Evolutionary conservation across 345 rosid genomes (phyloP), one percentile per base, ranked within the genome.

Genomic region (Lepidium aucheri): DNA sequence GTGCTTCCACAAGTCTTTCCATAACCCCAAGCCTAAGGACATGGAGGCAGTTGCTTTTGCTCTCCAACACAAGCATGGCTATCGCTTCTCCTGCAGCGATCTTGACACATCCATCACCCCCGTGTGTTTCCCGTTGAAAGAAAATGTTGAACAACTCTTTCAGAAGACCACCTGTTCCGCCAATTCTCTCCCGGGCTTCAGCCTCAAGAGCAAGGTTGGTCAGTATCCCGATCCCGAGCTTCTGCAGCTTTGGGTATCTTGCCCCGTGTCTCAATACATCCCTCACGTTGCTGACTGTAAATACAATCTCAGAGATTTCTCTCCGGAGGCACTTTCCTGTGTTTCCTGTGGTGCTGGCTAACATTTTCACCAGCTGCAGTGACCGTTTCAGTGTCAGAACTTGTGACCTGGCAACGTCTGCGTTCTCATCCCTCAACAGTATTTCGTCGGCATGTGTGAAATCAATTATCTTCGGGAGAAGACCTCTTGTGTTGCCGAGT

Each of bases 401-500:
- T 57, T 64, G 95, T 12, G 89, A 80, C 17, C 61, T 38, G 13
- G 88, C 56, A 54, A 53, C 24, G 9, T 61, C 68, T 5, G 75
- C 80, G 43, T 70, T 68, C 44, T 78, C 77, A 63, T 87, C 82
- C 65, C 70, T 87, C 78, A 84, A 26, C 61, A 80, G 22, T 63
- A 53, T 62, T 75, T 82, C 85, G 8, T 72, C 93, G 0, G 77
- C 83, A 13, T 87, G 95, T 7, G 87, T 83, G 53, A 92, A 85
- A 63, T 89, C 96, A 56, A 89, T 81, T 58, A 92, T 83, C 66
- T 92, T 89, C 0, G 97, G 91, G 1, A 92, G 77, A 28, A 92
- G 93, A 13, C 95, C 98, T 72, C 93, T 84, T 26, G 97, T 87
- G 67, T 87, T 93, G 24, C 95, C 98, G 20, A 93, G 91, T 80